phyloP scores from a whole-genome alignment of 2,329 filamentous ascomycete genomes.

The Stagonosporopsis tanaceti region DNA sequence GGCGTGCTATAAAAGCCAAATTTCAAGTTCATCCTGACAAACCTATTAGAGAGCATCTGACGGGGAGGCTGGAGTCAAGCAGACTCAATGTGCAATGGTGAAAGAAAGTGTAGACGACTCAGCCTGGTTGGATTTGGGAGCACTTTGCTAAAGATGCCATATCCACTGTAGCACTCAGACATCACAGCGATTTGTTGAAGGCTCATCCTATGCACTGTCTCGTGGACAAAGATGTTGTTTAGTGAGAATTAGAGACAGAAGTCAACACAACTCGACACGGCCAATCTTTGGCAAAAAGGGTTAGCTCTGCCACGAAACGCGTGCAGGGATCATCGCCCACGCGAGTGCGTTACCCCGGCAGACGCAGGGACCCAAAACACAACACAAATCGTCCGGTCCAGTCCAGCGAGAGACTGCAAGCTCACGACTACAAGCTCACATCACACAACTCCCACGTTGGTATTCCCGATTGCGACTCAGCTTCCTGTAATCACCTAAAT shows the following conservation, averaged over 20 bases:
- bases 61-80: too few relatives aligned
- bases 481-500: neutral
- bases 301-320: constrained; percentile 10
- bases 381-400: constrained; percentile 14
- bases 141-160: too few relatives aligned
- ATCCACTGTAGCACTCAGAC: too few relatives aligned
- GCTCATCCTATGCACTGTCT: neutral
- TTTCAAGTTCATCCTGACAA: too few relatives aligned
- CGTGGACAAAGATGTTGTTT: too few relatives aligned
- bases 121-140: too few relatives aligned
- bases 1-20: too few relatives aligned
- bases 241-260: neutral
- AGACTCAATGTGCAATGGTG: too few relatives aligned
- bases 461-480: neutral
- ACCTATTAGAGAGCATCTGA: too few relatives aligned
- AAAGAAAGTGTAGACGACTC: too few relatives aligned
- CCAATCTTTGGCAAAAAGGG: constrained; percentile 6
- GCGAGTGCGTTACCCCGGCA: constrained; percentile 26
- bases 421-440: neutral
- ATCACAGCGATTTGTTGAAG: too few relatives aligned
- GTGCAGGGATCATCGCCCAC: constrained; percentile 25
- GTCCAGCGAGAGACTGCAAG: constrained; percentile 2
- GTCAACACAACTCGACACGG: constrained; percentile 15
- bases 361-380: constrained; percentile 33
- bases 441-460: constrained; percentile 1